Evolutionary conservation across 257 asterid genomes (phyloP), one percentile per base, ranked within the genome.

Genomic region (Fraxinus cuspidata): DNA sequence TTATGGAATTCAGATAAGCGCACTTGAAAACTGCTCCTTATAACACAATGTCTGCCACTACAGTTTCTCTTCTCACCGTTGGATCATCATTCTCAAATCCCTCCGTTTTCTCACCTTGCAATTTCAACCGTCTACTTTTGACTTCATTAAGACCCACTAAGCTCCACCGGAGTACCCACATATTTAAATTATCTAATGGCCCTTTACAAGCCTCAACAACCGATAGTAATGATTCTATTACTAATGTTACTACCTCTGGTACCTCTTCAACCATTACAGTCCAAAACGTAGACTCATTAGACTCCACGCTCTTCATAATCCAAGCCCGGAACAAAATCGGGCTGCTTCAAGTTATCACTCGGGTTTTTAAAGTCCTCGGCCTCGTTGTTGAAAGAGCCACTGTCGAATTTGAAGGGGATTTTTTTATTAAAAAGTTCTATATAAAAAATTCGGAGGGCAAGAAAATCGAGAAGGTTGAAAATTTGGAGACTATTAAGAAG

Each of bases 331-430:
- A 82, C 80, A 85, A 40, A 72, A 80, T 86, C 68, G 90, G 90
- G 68, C 83, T 84, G 27, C 84, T 86, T 15, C 87, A 84, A 71
- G 79, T 86, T 27, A 82, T 84, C 65, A 86, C 90, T 74, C 76
- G 84, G 72, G 87, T 84, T 28, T 86, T 86, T 84, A 80, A 78
- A 58, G 84, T 84, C 69, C 82, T 86, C 21, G 88, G 87, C 16
- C 82, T 86, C 15, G 71, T 38, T 21, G 73, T 86, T 42, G 83
- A 87, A 49, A 83, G 80, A 40, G 90, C 85, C 49, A 74, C 80
- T 0, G 81, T 87, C 53, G 88, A 87, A 66, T 87, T 87, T 35
- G 88, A 84, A 66, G 88, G 85, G 0, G 87, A 87, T 10, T 82
- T 23, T 34, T 86, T 82, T 8, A 42, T 80, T 2, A 84, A 87